Base-by-base conservation (phyloP, 257 asterid species). In the Gardenia jasminoides region DNA sequence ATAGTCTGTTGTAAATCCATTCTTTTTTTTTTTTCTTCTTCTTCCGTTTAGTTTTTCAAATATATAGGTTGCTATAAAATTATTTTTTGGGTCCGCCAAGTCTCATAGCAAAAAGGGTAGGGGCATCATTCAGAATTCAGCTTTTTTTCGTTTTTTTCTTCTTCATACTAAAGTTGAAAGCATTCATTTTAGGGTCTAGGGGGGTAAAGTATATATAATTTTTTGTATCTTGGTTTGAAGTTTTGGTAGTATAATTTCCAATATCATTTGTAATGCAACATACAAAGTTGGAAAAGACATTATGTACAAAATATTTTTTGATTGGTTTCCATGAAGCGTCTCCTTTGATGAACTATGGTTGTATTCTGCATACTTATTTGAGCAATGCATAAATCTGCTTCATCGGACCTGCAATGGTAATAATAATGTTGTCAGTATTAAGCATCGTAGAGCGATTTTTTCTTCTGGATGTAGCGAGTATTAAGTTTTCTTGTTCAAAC, bases 1-100 rank as follows among this genome's bases (percentile, higher is more conserved):
- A 72, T 41, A 70, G 41, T 61, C 58, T 85, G 59, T 86, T 91
- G 97, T 94, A 92, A 79, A 89, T 88, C 83, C 86, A 67, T 88
- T 80, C 46, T 69, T 85, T 80, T 79, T 70, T 79, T 79, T 30
- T 20, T 71, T 62, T 13, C n/a, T n/a, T n/a, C n/a, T n/a, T n/a
- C n/a, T 71, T 82, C 59, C 16, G 30, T 65, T 62, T 4, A 36
- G 61, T 77, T 52, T 66, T 74, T 78, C 44, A 62, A 26, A 62
- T 64, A 59, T 68, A 79, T 86, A 83, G 81, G 71, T 86, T 72
- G 80, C 56, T 83, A 70, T 85, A 75, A 44, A 78, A 67, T 67
- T 50, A 62, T 28, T 47, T 62, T 67, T 78, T 75, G 71, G 70
- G 78, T 80, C 81, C 81, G 71, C 43, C 67, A 75, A 73, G 50